Evolutionary conservation across 1,284 basidiomycete species (phyloP).

Genomic region (Rhizoctonia solani): DNA sequence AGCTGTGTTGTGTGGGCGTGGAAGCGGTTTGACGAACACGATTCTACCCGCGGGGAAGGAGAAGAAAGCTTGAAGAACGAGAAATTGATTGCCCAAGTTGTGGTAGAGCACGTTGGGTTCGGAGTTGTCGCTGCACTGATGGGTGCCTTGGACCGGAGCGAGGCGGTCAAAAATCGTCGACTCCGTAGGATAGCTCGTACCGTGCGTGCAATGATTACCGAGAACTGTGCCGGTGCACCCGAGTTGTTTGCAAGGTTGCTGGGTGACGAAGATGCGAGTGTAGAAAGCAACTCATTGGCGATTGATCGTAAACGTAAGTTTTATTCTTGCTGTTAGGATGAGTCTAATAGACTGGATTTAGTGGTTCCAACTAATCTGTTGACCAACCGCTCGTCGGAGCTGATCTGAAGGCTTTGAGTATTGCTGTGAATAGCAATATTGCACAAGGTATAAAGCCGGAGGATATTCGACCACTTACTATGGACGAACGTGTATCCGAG

Average conservation of each 20-base stretch:
- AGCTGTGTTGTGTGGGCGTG: conserved; percentile 34
- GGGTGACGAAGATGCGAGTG: not conserved
- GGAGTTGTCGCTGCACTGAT: conserved; percentile 15
- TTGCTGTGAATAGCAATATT: conserved; percentile 21
- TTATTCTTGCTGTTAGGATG: not conserved
- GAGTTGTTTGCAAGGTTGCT: conserved; percentile 15
- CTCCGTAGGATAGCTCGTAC: not conserved
- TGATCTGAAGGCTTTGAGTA: conserved; percentile 10
- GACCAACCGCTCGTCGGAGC: conserved; percentile 12
- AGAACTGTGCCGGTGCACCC: conserved; percentile 3
- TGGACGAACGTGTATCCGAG: conserved; percentile 26
- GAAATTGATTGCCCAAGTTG: conserved; percentile 19
- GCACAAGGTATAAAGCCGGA: conserved; percentile 18
- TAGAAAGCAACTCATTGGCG: not conserved
- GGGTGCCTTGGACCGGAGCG: not conserved
- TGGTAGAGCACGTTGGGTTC: conserved; percentile 13
- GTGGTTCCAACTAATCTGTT: conserved; percentile 21
- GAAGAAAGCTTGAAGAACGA: conserved; percentile 9
- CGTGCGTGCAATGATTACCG: conserved; percentile 4
- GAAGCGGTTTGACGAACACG: conserved; percentile 12
- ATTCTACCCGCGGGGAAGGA: not conserved
- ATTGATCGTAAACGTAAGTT: conserved; percentile 15
- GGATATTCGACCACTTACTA: conserved; percentile 29
- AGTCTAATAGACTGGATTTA: not conserved
- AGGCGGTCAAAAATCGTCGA: conserved; percentile 3